These are phyloP conservation scores for Lotus japonicus DNA, from an alignment of 306 rosid species.

Conservation along the genomic window DNA sequence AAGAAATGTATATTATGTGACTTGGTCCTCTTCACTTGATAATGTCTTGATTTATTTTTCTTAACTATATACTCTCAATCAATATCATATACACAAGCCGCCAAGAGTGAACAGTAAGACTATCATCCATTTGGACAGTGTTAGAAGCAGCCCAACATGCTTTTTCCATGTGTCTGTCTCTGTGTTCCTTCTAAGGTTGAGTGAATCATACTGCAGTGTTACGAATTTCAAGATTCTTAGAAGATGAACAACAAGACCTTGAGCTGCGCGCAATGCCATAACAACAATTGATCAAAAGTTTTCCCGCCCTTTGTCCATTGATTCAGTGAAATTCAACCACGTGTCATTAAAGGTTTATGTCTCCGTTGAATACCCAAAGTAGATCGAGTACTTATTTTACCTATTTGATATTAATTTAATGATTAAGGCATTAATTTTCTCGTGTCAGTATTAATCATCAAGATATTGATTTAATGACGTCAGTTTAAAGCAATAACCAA, in stretches of 20 bases:
- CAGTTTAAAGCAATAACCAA: too few relatives aligned
- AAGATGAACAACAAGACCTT: not conserved
- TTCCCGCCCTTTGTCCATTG: constrained; percentile 8
- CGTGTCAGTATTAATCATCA: too few relatives aligned
- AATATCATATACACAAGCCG: not conserved
- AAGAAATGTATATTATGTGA: not conserved
- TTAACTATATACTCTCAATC: too few relatives aligned
- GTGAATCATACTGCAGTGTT: not conserved
- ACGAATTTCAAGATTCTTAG: constrained; percentile 23
- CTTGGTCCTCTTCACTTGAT: not conserved
- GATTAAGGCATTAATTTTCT: too few relatives aligned
- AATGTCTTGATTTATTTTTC: not conserved
- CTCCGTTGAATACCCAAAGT: not conserved
- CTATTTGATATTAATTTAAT: too few relatives aligned
- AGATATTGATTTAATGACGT: too few relatives aligned
- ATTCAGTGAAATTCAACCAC: not conserved
- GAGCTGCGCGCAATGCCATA: not conserved
- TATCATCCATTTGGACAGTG: not conserved
- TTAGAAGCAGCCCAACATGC: constrained; percentile 5
- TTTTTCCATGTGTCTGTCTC: constrained; percentile 6
- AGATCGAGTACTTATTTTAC: too few relatives aligned
- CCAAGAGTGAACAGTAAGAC: constrained; percentile 16
- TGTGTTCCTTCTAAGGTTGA: constrained; percentile 4
- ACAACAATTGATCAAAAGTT: not conserved
- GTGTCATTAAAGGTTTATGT: not conserved